Conservation (phyloP, 2,329 filamentous ascomycete genomes). For the Penicillium paneum region DNA sequence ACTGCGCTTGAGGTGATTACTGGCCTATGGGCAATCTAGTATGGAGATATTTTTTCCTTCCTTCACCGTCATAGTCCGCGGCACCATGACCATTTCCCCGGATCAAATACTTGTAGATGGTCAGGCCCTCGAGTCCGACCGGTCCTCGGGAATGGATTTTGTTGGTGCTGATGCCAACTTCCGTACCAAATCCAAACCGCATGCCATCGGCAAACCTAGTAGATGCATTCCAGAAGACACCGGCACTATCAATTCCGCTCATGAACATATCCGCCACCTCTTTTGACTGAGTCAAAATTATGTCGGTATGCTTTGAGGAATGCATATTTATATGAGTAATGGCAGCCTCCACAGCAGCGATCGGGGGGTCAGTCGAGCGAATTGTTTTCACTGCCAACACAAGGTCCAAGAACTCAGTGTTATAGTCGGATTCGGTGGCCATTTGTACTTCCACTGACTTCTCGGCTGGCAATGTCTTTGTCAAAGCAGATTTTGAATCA, state of each 20-base stretch:
- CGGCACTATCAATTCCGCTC: conserved; percentile 79
- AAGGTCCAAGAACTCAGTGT: conserved; percentile 86
- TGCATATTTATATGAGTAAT: conserved; percentile 87
- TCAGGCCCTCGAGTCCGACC: conserved; percentile 88
- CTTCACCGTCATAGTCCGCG: conserved; percentile 57
- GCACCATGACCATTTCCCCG: conserved; percentile 80
- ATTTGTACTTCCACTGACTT: conserved; percentile 57
- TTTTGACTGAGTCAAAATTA: conserved; percentile 70
- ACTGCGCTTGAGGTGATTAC: neutral
- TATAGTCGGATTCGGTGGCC: conserved; percentile 68
- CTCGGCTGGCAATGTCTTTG: conserved; percentile 44
- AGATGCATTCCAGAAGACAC: conserved; percentile 95
- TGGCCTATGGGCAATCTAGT: conserved; percentile 41
- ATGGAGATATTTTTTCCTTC: conserved; percentile 57
- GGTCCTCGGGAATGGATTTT: conserved; percentile 95
- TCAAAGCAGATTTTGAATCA: conserved; percentile 62
- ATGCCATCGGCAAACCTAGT: conserved; percentile 94
- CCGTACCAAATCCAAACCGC: conserved; percentile 95
- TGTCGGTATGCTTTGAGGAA: conserved; percentile 91
- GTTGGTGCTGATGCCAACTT: conserved; percentile 97
- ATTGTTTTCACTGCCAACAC: conserved; percentile 81
- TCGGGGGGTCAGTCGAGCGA: conserved; percentile 29
- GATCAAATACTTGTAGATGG: conserved; percentile 96
- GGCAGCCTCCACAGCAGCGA: conserved; percentile 60
- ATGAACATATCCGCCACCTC: conserved; percentile 76